Evolutionary conservation across 768 basidiomycete genomes (phyloP), one percentile per base, ranked within the genome.

Genomic region (Hemileccinum rubropunctum): DNA sequence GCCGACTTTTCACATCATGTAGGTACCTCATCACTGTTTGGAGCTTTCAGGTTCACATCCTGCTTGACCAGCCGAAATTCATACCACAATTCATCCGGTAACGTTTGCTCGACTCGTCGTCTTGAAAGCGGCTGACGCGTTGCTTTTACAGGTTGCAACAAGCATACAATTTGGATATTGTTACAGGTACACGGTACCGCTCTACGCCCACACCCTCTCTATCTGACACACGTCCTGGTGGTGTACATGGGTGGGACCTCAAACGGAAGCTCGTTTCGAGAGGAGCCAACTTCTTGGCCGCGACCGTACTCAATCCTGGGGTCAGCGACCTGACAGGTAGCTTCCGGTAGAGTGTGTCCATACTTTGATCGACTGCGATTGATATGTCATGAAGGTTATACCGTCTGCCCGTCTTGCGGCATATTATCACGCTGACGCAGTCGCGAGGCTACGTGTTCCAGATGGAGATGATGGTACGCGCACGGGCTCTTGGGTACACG

Each of bases 401-500:
- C 66, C 83, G 88, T 34, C 66, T 82, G 11, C 76, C 77, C 1
- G 93, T 89, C 7, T 75, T 95, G 47, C 80, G 79, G 42, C 83
- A 91, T 57, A 88, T 95, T 61, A 95, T 95, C 59, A 81, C 85
- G 5, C 78, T 85, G 56, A 92, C 88, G 2, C 79, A 85, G 53
- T 92, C 91, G 3, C 88, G 89, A 56, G 93, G 93, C 9, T 95
- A 95, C 59, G 93, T 95, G 27, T 95, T 95, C 75, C 93, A 95
- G 76, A 95, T 95, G 93, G 93, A 95, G 66, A 95, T 95, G 86
- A 95, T 95, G 80, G 93, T 92, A 17, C 81, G 93, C 1, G 93
- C 93, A 5, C 79, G 84, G 18, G 82, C 88, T 2, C 71, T 91
- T 48, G 91, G 90, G 6, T 95, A 92, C 69, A 82, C 78, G 4